Evolutionary conservation across 1,284 basidiomycete species (phyloP), one percentile per base, ranked within the genome.

Genomic region (Caloboletus inedulis): DNA sequence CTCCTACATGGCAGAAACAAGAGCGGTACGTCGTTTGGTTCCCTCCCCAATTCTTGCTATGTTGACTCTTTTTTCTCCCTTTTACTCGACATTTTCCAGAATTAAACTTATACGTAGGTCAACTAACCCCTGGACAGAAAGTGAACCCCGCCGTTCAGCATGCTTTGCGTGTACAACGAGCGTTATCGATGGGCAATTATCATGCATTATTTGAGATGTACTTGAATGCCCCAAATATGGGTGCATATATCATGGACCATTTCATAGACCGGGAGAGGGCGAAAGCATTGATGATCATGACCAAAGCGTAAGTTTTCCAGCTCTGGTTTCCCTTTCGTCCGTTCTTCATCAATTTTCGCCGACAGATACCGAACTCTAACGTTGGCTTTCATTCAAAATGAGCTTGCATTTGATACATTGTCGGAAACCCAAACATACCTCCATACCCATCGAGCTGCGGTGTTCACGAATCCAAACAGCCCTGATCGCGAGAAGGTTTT

Each of bases 211-310:
- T 98, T 75, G 80, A 84, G 57, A 76, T 95, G 46, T 99, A 93
- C 72, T 64, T 83, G 59, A 78, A 79, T 54, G 91, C 94, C 41
- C 95, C 95, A 39, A 96, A 96, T 69, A 98, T 99, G 97, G 93
- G 94, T 47, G 94, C 85, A 52, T 98, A 98, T 72, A 94, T 99
- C 66, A 97, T 99, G 92, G 96, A 99, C 72, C 94, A 98, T 71
- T 98, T 99, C 69, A 89, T 98, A 61, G 86, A 89, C 65, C 83
- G 97, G 59, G 97, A 98, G 74, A 77, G 97, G 51, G 81, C 91
- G 51, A 84, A 86, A 55, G 94, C 94, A 1, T 73, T 99, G 52
- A 82, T 93, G 62, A 84, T 90, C 61, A 94, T 99, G 76, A 84
- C 92, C 35, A 95, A 90, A 80, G 89, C 91, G 94, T 96, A 62